Base-by-base conservation (phyloP, 2,329 filamentous ascomycete genomes). In the Beauveria sp. region DNA sequence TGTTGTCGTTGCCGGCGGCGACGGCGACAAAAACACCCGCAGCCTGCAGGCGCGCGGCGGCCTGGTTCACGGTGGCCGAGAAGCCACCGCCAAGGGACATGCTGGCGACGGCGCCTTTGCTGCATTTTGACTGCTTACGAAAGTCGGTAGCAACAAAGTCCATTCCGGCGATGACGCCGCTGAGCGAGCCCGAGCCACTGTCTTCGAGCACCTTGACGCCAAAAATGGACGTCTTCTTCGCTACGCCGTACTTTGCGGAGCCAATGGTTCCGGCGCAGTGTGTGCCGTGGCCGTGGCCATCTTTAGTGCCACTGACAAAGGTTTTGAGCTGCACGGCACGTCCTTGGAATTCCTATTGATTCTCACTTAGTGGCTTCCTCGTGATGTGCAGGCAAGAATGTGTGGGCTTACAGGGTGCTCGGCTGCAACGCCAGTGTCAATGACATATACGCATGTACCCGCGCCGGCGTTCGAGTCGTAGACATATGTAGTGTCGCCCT, bases 1-100 rank as follows among this genome's bases (percentile, higher is more conserved):
- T 67, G 67, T 77, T 73, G 63, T 78, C 76, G 74, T 84, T 84
- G 59, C 81, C 81, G 46, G 80, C 80, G 2, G 80, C 79, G 20
- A 81, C 80, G 58, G 81, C 74, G 53, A 79, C 77, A 47, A 81
- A 77, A 58, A 82, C 70, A 43, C 80, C 80, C 16, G 76, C 76
- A 10, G 72, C 69, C 59, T 73, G 73, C 55, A 82, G 70, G 51
- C 69, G 71, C 64, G 78, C 71, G 63, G 81, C 77, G 66, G 79
- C 80, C 26, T 72, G 69, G 72, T 83, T 83, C 67, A 81, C 68
- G 20, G 79, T 74, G 4, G 64, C 64, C 40, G 76, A 80, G 56
- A 63, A 68, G 62, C 70, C 68, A 24, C 79, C 79, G 64, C 80
- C 80, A 40, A 83, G 75, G 0, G 80, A 83, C 79, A 83, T 80